Percentiles rank a stretch among this genome's conserved stretches.
Evolutionary conservation across 495 filamentous ascomycete species (phyloP).

Genomic region (Penicillium maclennaniae): DNA sequence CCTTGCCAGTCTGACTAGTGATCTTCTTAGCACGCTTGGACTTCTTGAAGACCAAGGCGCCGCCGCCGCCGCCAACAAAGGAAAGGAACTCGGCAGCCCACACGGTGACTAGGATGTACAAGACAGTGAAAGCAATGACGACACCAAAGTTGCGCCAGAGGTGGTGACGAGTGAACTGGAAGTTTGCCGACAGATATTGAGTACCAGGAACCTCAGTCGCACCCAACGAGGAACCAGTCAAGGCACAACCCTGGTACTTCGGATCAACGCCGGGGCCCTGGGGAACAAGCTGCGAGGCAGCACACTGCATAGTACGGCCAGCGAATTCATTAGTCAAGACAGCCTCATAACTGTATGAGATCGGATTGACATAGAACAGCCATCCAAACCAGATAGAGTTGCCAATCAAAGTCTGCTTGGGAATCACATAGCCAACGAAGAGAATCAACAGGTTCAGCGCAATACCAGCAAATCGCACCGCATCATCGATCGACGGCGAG

Average conservation of each 20-base stretch:
- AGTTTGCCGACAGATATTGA: constrained; percentile 53
- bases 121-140: constrained; percentile 61
- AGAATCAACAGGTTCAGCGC: constrained; percentile 65
- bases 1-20: constrained; percentile 38
- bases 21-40: constrained; percentile 55
- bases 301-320: constrained; percentile 55
- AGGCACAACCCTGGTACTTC: constrained; percentile 58
- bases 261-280: constrained; percentile 48
- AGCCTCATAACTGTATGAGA: constrained; percentile 70
- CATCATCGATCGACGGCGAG: constrained; percentile 68
- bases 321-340: constrained; percentile 69
- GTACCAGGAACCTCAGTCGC: constrained; percentile 50
- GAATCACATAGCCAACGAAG: constrained; percentile 79
- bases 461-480: constrained; percentile 66
- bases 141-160: constrained; percentile 83
- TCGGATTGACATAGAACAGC: constrained; percentile 71
- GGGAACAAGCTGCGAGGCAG: constrained; percentile 52
- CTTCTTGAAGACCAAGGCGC: constrained; percentile 66
- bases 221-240: constrained; percentile 51
- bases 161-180: constrained; percentile 59
- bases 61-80: constrained; percentile 50
- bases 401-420: constrained; percentile 57
- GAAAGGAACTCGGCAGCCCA: constrained; percentile 53
- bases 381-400: constrained; percentile 76
- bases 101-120: constrained; percentile 67